phyloP scores from a whole-genome alignment of 1,284 basidiomycete species.

The Psilocybe mexicana region DNA sequence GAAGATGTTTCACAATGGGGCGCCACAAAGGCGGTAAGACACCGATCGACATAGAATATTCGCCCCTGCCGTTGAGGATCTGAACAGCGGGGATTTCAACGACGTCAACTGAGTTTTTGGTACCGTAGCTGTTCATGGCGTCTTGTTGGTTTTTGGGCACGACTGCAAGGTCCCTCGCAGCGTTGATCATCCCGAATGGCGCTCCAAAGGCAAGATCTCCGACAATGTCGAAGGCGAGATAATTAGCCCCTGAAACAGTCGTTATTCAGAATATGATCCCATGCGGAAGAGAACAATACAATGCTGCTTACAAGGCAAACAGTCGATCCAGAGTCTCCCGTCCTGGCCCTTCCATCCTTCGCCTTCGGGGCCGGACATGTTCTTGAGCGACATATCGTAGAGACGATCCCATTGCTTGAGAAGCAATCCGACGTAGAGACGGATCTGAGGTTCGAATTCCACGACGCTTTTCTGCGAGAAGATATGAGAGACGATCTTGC shows the following conservation, averaged over 20 bases:
- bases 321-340: conserved; percentile 73
- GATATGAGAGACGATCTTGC: conserved; percentile 87
- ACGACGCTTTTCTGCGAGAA: conserved; percentile 84
- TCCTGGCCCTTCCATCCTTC: conserved; percentile 64
- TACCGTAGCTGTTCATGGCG: conserved; percentile 60
- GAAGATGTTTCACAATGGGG: conserved; percentile 61
- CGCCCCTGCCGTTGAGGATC: conserved; percentile 89
- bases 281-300: background rate
- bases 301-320: conserved; percentile 59
- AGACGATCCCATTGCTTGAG: conserved; percentile 82
- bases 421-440: conserved; percentile 60
- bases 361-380: conserved; percentile 57
- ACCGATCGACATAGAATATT: conserved; percentile 85
- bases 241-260: conserved; percentile 39
- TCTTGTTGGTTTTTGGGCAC: conserved; percentile 45
- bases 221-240: conserved; percentile 89
- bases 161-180: conserved; percentile 73
- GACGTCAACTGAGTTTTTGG: conserved; percentile 44
- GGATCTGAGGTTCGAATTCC: conserved; percentile 80
- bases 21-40: conserved; percentile 74
- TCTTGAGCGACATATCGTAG: conserved; percentile 56
- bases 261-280: conserved; percentile 1
- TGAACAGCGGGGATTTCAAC: conserved; percentile 77
- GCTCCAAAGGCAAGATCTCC: conserved; percentile 84
- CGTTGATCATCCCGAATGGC: conserved; percentile 88